Conservation (phyloP, 1,284 basidiomycete species). For the Acaromyces ingoldii region DNA sequence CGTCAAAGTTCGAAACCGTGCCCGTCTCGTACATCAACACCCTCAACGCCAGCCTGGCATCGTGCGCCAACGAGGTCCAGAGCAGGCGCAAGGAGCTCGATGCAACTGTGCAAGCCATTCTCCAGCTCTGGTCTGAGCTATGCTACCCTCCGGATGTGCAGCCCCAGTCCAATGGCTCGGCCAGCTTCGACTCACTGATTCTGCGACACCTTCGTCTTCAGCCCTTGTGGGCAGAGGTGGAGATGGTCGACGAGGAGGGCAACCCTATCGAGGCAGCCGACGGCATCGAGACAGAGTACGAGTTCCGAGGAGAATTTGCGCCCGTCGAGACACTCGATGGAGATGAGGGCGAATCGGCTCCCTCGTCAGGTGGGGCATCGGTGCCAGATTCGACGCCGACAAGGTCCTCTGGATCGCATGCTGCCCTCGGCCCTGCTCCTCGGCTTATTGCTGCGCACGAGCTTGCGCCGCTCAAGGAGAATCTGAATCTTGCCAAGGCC, state of each 20-base stretch:
- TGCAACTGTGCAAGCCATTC: constrained; percentile 29
- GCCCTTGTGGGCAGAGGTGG: constrained; percentile 19
- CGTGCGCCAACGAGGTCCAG: constrained; percentile 2
- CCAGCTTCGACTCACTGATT: constrained; percentile 28
- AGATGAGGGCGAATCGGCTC: neutral
- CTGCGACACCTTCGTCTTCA: constrained; percentile 34
- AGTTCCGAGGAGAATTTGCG: too few species aligned
- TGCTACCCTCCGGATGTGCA: constrained; percentile 10
- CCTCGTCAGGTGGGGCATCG: neutral
- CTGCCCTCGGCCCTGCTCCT: neutral
- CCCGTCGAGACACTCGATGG: too few species aligned
- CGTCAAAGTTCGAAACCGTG: neutral
- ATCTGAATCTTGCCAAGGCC: constrained; percentile 16
- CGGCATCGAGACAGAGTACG: too few species aligned
- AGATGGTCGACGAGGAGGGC: too few species aligned
- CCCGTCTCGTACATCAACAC: constrained; percentile 6
- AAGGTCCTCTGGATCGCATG: too few species aligned
- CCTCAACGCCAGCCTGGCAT: neutral
- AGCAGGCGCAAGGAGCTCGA: constrained; percentile 27
- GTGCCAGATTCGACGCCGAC: neutral
- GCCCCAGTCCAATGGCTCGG: neutral
- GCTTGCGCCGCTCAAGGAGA: constrained; percentile 23
- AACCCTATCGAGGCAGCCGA: too few species aligned
- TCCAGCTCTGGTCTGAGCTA: constrained; percentile 46
- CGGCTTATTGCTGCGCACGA: constrained; percentile 16